phyloP scores from a whole-genome alignment of 768 basidiomycete genomes.

The Collybia nuda region DNA sequence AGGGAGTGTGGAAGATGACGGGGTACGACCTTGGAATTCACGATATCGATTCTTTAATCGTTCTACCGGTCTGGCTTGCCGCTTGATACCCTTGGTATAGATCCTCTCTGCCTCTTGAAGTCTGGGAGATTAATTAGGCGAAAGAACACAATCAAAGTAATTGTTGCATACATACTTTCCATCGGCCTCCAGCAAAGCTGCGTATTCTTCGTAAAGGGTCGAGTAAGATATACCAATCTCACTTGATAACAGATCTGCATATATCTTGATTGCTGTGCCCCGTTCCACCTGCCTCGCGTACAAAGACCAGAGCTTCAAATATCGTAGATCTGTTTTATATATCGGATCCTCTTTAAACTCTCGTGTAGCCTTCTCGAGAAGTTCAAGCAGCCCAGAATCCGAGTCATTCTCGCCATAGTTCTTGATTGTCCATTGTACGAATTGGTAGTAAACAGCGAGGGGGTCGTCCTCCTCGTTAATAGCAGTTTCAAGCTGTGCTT shows the following conservation, averaged over 20 bases:
- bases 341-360: slow-evolving; percentile 80
- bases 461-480: slow-evolving; percentile 82
- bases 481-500: slow-evolving; percentile 45
- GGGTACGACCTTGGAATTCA: slow-evolving; percentile 70
- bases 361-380: slow-evolving; percentile 82
- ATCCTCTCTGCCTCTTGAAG: slow-evolving; percentile 76
- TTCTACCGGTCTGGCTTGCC: slow-evolving; percentile 79
- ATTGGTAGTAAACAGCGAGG: slow-evolving; percentile 80
- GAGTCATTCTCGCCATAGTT: slow-evolving; percentile 71
- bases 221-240: slow-evolving; percentile 79
- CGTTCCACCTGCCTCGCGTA: slow-evolving; percentile 82
- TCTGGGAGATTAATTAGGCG: slow-evolving; percentile 36
- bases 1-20: slow-evolving; percentile 30
- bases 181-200: slow-evolving; percentile 69
- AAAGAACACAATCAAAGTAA: background rate
- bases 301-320: slow-evolving; percentile 88
- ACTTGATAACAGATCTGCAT: slow-evolving; percentile 68
- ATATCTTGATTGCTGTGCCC: slow-evolving; percentile 65
- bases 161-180: slow-evolving; percentile 60
- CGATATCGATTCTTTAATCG: slow-evolving; percentile 79
- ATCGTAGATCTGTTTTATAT: slow-evolving; percentile 87
- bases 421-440: slow-evolving; percentile 87
- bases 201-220: slow-evolving; percentile 90
- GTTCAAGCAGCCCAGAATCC: slow-evolving; percentile 70
- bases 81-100: slow-evolving; percentile 80